Percentiles rank a stretch among this genome's conserved stretches.
These are phyloP conservation scores for Diaporthe destruens DNA, from an alignment of 2,329 filamentous ascomycete species.

Conservation along the genomic window DNA sequence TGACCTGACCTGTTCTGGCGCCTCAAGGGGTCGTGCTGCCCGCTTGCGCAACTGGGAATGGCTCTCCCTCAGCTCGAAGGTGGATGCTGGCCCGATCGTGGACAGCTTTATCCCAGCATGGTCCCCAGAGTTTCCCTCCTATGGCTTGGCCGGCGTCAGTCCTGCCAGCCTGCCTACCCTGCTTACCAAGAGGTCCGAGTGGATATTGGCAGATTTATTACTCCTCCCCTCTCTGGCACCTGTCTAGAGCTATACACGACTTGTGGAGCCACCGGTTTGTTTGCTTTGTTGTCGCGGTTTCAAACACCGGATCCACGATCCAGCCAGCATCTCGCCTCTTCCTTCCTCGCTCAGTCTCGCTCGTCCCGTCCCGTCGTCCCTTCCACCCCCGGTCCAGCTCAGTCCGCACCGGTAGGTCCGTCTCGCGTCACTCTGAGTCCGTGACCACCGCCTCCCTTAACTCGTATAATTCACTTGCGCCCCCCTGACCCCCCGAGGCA, in stretches of 20 bases:
- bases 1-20: neutral
- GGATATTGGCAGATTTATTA: constrained; percentile 20
- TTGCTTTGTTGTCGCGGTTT: constrained; percentile 3
- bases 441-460: neutral
- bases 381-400: neutral
- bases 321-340: neutral
- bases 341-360: constrained; percentile 16
- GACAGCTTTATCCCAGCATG: constrained; percentile 25
- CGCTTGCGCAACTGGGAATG: constrained; percentile 13
- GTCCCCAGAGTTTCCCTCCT: constrained; percentile 26
- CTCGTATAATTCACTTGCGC: constrained; percentile 3
- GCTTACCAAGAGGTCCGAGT: constrained; percentile 24
- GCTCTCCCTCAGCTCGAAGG: constrained; percentile 22
- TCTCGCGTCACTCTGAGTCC: constrained; percentile 22
- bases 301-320: constrained; percentile 20
- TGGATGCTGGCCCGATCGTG: constrained; percentile 27
- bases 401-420: neutral
- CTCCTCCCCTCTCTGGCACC: neutral
- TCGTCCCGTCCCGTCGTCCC: constrained; percentile 1
- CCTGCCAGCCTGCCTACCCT: neutral
- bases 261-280: constrained; percentile 14
- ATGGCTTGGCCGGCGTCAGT: constrained; percentile 27
- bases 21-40: neutral
- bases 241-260: neutral
- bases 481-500: neutral